Base-by-base conservation (phyloP, 106 monocot species). In the Dendrobium chrysotoxum region DNA sequence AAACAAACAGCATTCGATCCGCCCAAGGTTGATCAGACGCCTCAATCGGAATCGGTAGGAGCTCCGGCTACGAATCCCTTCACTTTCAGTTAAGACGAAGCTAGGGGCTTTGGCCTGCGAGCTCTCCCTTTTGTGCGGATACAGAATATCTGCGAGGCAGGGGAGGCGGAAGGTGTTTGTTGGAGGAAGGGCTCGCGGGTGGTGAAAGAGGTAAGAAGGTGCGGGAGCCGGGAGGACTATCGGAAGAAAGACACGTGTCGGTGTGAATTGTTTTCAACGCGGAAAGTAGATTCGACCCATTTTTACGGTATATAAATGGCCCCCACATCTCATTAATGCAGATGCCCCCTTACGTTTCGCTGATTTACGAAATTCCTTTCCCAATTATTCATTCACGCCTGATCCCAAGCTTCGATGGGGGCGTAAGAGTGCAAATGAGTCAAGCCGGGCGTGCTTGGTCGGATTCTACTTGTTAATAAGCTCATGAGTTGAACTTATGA, bases 241-340 rank as follows among this genome's bases (percentile, higher is more conserved):
- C 61, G 3, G 70, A 4, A 28, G 70, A 70, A 70, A 13, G 70
- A 70, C 70, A 70, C 70, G 70, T 70, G 70, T 70, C 70, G 31
- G 70, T 70, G 6, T 2, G 70, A 10, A 30, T 70, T 28, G 28
- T 35, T 28, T 70, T 70, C 70, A 70, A 70, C 70, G 70, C 70
- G 70, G 70, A 31, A 70, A 65, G 64, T 65, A 65, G 64, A 65
- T 65, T 65, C 64, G 64, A 25, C 25, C 64, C n/a, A 65, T 23
- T 65, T 65, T 65, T 65, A 65, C 64, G 64, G 64, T 15, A 13
- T 50, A 50, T 13, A 50, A 50, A 50, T 13, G 11, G 50, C 15
- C 13, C 50, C 50, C 50, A 12, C 11, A 12, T 13, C 3, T 50
- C 16, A 13, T 13, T 50, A 13, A 50, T 9, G 44, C 0, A 44